Evolutionary conservation across 345 rosid species (phyloP), one percentile per base, ranked within the genome.

Genomic region (Carallia brachiata): DNA sequence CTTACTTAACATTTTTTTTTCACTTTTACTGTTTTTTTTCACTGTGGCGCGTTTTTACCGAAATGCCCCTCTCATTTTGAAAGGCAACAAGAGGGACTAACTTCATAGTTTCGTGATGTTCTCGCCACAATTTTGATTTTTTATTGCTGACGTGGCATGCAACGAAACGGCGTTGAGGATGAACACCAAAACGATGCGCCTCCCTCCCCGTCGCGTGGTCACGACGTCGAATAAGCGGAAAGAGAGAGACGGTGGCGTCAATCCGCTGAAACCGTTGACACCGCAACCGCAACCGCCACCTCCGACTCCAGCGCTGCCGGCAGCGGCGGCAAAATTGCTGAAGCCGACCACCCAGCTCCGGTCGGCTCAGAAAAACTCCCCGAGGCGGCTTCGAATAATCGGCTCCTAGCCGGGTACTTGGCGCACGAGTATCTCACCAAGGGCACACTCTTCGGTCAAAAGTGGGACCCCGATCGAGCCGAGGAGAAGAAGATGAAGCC

Each of bases 171-270:
- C 57, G 70, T 47, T 17, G 53, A 61, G 53, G 55, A 88, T 82
- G 88, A 85, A 79, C 72, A 85, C 91, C 89, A 81, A 86, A 82
- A 83, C 89, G 85, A 93, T 93, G 98, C 97, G 98, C 72, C 85
- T 88, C 19, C 92, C 91, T 48, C 86, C 97, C 66, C 89, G 93
- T 61, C 96, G 95, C 52, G 83, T 84, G 66, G 61, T 83, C 76
- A 85, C 91, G 77, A 85, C 91, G 77, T 72, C 89, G 57, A 84
- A 76, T 70, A 92, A 89, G 80, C 88, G 91, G 27, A 88, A 87
- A 64, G 90, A 88, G 28, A 78, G 85, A 79, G 92, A 81, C 30
- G 76, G 75, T 23, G 72, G 75, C 19, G 72, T 76, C 71, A 82
- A 83, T 81, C 63, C 77, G 4, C 73, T 57, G 52, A 68, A 71